These are phyloP conservation scores for Acanthamoeba triangularis DNA, from an alignment of 208 protist species.

Conservation along the genomic window DNA sequence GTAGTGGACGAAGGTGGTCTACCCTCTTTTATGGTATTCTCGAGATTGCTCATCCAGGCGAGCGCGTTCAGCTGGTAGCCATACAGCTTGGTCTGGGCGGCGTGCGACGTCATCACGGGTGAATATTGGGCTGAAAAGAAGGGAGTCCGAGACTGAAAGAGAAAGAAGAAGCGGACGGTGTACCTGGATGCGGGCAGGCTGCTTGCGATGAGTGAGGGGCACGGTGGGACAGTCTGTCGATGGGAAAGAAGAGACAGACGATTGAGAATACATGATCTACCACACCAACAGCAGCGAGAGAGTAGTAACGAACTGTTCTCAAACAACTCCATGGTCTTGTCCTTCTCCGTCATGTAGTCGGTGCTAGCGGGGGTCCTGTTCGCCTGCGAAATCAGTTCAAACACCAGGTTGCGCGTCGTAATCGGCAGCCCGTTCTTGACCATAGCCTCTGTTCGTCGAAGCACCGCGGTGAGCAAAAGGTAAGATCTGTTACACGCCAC, in stretches of 20 bases:
- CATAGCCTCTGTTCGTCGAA: neutral
- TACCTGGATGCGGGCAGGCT: neutral
- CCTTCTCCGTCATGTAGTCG: neutral
- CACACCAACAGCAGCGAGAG: neutral
- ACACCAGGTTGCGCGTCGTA: neutral
- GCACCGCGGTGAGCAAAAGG: neutral
- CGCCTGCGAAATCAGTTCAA: neutral
- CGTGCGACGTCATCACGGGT: neutral
- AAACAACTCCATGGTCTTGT: neutral
- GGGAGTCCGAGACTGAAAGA: no score
- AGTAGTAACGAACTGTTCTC: neutral
- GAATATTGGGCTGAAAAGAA: no score
- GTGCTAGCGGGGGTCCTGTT: no score
- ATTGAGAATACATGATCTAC: no score
- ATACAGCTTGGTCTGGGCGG: neutral
- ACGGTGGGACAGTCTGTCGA: no score
- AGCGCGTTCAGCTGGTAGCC: conserved; percentile 58
- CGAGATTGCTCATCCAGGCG: neutral
- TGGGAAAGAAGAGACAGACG: no score
- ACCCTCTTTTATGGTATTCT: neutral
- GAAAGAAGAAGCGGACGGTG: no score
- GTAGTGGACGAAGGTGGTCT: neutral
- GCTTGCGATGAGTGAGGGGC: neutral
- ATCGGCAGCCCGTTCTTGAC: neutral
- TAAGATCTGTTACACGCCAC: neutral